Conservation (phyloP, 371 early-diverging fungal genomes). For the Saksenaea oblongispora region DNA sequence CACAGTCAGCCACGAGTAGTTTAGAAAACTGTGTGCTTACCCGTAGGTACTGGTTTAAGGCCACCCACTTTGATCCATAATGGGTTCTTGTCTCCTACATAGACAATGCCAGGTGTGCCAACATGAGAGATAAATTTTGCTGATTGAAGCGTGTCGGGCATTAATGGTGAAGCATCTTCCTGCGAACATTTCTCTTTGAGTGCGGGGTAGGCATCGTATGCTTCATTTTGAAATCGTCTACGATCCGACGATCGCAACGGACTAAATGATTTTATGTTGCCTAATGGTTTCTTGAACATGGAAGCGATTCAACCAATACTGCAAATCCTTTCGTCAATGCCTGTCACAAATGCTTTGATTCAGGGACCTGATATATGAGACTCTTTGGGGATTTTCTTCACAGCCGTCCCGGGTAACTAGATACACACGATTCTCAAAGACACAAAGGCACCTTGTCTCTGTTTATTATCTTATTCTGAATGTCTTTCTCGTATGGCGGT, state of each 20-base stretch:
- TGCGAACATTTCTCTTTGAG: conserved; percentile 25
- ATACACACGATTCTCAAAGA: no score
- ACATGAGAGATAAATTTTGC: conserved; percentile 66
- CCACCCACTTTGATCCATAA: conserved; percentile 60
- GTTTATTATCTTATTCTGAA: no score
- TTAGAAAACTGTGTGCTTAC: conserved; percentile 12
- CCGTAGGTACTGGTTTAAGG: conserved; percentile 41
- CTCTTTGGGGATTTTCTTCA: neutral
- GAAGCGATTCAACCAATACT: neutral
- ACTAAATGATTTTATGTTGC: conserved; percentile 59
- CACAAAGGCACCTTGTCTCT: no score
- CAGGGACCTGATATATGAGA: no score
- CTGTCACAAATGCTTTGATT: no score
- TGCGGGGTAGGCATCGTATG: conserved; percentile 51
- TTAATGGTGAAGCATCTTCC: conserved; percentile 40
- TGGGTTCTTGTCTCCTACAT: conserved; percentile 55
- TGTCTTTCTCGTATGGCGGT: no score
- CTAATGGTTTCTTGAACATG: conserved; percentile 67
- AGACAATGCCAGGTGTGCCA: conserved; percentile 61
- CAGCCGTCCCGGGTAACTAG: no score
- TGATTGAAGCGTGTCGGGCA: conserved; percentile 58
- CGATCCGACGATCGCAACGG: conserved; percentile 63
- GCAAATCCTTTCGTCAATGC: no score
- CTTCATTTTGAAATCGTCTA: conserved; percentile 58
- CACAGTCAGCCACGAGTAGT: neutral